phyloP scores from a whole-genome alignment of 345 rosid genomes.

The Murraya paniculata region DNA sequence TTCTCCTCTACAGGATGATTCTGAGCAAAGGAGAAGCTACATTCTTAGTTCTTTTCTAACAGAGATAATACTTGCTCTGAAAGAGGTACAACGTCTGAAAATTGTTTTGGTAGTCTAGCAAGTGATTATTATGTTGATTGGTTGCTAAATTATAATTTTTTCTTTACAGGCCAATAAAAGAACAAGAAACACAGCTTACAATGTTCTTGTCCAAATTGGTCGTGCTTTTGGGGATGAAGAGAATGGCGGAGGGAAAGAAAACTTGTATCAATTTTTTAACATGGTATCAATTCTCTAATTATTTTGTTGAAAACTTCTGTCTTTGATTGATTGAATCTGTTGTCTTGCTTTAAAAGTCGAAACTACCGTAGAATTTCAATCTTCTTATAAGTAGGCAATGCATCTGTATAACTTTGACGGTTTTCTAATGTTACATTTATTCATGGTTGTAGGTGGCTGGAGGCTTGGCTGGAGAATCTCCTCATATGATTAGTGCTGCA shows the following conservation, averaged over 20 bases:
- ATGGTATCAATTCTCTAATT: conserved; percentile 45
- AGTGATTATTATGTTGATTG: background rate
- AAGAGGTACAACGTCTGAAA: conserved; percentile 62
- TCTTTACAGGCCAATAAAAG: conserved; percentile 70
- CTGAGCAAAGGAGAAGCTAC: conserved; percentile 49
- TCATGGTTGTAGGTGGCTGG: conserved; percentile 71
- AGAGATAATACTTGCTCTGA: conserved; percentile 82
- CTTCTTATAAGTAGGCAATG: background rate
- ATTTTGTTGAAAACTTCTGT: background rate
- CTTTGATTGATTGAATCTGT: background rate
- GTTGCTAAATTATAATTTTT: conserved; percentile 5
- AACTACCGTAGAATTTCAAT: background rate
- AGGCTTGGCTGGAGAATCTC: conserved; percentile 89
- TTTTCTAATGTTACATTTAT: background rate
- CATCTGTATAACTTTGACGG: background rate
- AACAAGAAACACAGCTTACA: conserved; percentile 94
- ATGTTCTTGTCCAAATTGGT: conserved; percentile 89
- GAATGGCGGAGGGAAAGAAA: conserved; percentile 72
- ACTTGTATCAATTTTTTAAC: conserved; percentile 68
- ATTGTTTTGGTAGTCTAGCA: background rate
- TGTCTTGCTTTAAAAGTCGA: background rate
- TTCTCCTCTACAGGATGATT: conserved; percentile 47
- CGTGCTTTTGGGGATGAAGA: conserved; percentile 90
- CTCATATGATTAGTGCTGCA: conserved; percentile 98
- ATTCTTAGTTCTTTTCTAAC: conserved; percentile 72